Conservation (phyloP, 176 grass and related monocot species). For the Eragrostis curvula region DNA sequence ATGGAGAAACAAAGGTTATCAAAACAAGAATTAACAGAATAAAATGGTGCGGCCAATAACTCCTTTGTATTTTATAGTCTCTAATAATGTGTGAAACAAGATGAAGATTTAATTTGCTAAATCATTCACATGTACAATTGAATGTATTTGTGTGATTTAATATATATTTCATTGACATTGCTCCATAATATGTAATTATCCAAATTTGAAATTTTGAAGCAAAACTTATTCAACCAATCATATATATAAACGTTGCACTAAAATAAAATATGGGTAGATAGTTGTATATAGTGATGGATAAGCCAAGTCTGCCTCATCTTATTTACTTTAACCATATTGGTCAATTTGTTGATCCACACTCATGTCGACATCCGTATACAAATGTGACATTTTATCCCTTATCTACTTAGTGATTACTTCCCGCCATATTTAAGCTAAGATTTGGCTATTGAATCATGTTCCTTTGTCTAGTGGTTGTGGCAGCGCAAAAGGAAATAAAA, state of each 20-base stretch:
- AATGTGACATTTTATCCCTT: conserved; percentile 41
- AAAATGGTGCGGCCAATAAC: no score
- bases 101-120: background rate
- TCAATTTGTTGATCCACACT: background rate
- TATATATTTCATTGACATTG: background rate
- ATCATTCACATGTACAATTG: background rate
- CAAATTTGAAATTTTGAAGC: background rate
- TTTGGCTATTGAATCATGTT: conserved; percentile 53
- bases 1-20: no score
- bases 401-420: conserved; percentile 27
- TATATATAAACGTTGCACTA: background rate
- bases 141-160: background rate
- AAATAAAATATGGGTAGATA: background rate
- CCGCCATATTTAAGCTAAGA: conserved; percentile 61
- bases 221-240: background rate
- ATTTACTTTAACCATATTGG: background rate
- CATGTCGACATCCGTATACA: background rate
- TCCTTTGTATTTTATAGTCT: no score
- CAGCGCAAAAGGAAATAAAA: conserved; percentile 43
- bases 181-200: background rate
- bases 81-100: background rate
- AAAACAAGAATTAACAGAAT: no score
- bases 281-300: background rate
- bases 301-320: background rate
- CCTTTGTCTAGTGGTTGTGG: conserved; percentile 36